A percentile compares a stretch with the other conserved stretches of the same genome.
These are phyloP conservation scores for Podaxis rugospora DNA, from an alignment of 768 basidiomycete genomes.

Conservation along the genomic window DNA sequence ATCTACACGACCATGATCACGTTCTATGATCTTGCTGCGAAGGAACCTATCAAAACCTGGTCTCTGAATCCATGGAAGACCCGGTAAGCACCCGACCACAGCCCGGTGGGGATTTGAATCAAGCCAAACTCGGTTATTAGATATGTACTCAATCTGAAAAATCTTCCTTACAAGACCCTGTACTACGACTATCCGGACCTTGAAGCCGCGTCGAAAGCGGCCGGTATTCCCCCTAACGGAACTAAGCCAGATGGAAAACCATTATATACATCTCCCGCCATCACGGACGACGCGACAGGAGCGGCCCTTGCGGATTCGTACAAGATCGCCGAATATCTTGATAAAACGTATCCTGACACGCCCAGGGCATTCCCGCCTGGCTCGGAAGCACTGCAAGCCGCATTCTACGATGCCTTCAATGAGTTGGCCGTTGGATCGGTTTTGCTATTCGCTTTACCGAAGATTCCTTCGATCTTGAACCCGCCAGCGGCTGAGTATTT, in stretches of 20 bases:
- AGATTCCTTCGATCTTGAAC: conserved; percentile 10
- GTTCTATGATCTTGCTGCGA: background rate
- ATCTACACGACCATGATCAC: background rate
- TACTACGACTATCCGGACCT: conserved; percentile 54
- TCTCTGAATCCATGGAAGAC: background rate
- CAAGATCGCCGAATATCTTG: conserved; percentile 44
- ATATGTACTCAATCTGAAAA: conserved; percentile 29
- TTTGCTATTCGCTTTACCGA: conserved; percentile 12
- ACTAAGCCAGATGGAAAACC: conserved; percentile 25
- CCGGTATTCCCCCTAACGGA: conserved; percentile 28
- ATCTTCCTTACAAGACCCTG: conserved; percentile 35
- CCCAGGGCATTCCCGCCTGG: conserved; percentile 27
- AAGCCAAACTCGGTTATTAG: conserved; percentile 12
- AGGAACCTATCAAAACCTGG: background rate
- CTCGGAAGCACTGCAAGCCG: conserved; percentile 13
- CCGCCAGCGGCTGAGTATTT: conserved; percentile 14
- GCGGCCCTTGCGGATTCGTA: conserved; percentile 33
- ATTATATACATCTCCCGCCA: conserved; percentile 40
- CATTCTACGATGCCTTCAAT: conserved; percentile 10
- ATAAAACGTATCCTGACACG: conserved; percentile 39
- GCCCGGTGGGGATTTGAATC: background rate
- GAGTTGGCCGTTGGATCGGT: background rate
- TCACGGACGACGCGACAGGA: conserved; percentile 39
- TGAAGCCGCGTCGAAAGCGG: conserved; percentile 22
- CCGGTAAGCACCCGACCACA: background rate